These are phyloP conservation scores for Silybum marianum DNA, from an alignment of 129 eudicot genomes.

Conservation along the genomic window DNA sequence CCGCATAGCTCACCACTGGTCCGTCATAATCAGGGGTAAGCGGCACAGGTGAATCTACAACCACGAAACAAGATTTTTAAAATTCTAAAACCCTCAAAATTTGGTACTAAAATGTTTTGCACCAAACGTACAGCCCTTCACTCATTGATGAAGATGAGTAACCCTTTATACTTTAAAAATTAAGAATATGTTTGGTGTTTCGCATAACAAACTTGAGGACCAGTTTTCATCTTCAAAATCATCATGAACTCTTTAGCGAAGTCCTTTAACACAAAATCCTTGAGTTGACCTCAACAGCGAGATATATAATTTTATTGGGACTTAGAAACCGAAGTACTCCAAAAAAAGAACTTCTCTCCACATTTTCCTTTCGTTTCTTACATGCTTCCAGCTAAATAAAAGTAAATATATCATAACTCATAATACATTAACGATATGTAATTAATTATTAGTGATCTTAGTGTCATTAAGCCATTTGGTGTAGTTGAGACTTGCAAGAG, in stretches of 20 bases:
- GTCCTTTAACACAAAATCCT: not conserved
- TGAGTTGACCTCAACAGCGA: too few relatives aligned
- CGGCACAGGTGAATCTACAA: conserved; percentile 74
- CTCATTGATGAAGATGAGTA: not conserved
- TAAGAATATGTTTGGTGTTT: not conserved
- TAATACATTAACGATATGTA: not conserved
- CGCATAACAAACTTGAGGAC: not conserved
- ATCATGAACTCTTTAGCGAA: not conserved
- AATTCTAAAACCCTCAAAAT: not conserved
- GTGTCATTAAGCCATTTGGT: not conserved
- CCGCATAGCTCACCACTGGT: conserved; percentile 82
- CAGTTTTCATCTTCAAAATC: not conserved
- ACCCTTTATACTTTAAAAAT: not conserved
- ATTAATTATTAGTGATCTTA: not conserved
- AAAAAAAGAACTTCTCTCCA: too few relatives aligned
- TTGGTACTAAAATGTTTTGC: not conserved
- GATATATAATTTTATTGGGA: too few relatives aligned
- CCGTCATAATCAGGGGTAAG: conserved; percentile 86
- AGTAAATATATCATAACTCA: not conserved
- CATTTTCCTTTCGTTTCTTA: too few relatives aligned
- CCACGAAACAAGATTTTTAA: not conserved
- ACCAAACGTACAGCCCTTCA: not conserved
- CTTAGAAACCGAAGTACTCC: too few relatives aligned
- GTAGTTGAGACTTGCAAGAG: not conserved
- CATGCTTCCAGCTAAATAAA: too few relatives aligned